phyloP scores from a whole-genome alignment of 768 basidiomycete species.

The Collybia mongolica region DNA sequence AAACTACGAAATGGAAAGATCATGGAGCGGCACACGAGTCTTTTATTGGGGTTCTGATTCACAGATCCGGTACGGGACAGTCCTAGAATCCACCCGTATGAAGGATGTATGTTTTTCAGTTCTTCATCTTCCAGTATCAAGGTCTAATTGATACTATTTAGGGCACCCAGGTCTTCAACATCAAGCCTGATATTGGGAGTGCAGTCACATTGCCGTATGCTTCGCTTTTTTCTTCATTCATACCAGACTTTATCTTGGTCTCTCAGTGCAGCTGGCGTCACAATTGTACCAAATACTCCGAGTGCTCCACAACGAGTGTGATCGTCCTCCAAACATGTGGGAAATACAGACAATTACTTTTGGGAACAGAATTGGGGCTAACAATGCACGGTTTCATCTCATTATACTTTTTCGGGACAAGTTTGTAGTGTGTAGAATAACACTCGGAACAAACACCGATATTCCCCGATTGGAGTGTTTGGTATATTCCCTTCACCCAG shows the following conservation, averaged over 20 bases:
- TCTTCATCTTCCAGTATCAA: neutral
- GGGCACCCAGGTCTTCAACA: constrained; percentile 20
- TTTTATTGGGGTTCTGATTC: constrained; percentile 22
- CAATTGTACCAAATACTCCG: constrained; percentile 7
- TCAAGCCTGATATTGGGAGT: constrained; percentile 18
- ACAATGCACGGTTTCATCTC: neutral
- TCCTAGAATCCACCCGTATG: constrained; percentile 12
- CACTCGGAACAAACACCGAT: neutral
- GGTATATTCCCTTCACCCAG: too few relatives aligned
- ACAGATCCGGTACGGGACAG: constrained; percentile 21
- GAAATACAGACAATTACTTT: neutral
- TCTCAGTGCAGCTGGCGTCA: constrained; percentile 21
- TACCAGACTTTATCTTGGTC: neutral
- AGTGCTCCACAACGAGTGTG: constrained; percentile 1
- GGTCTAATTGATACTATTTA: constrained; percentile 1
- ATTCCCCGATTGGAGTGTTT: too few relatives aligned
- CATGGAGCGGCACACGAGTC: constrained; percentile 20
- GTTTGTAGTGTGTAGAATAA: neutral
- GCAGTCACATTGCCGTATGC: constrained; percentile 22
- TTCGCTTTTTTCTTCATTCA: neutral
- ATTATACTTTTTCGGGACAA: too few relatives aligned
- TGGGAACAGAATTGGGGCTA: too few relatives aligned
- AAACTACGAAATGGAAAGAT: constrained; percentile 7
- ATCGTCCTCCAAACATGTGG: neutral
- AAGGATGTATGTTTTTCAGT: constrained; percentile 12